These are phyloP conservation scores for Kwoniella shandongensis DNA, from an alignment of 768 basidiomycete species.

Conservation along the genomic window DNA sequence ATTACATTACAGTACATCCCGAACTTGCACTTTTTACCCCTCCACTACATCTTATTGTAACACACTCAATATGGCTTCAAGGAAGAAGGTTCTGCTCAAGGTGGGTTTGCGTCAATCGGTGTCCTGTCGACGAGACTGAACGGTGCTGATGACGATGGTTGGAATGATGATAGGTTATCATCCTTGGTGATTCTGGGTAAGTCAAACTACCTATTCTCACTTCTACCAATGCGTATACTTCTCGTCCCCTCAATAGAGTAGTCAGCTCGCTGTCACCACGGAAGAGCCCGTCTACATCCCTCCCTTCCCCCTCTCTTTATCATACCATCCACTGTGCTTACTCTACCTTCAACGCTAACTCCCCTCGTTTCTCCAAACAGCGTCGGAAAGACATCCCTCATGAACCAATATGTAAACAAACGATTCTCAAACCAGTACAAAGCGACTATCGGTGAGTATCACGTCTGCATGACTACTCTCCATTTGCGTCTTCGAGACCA, in stretches of 20 bases:
- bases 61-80: slow-evolving; percentile 56
- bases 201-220: slow-evolving; percentile 9
- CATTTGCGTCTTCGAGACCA: slow-evolving; percentile 1
- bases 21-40: not conserved
- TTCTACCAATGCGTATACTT: not conserved
- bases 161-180: slow-evolving; percentile 76
- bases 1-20: too few species aligned
- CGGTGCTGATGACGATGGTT: not conserved
- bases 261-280: not conserved
- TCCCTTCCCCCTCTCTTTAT: not conserved
- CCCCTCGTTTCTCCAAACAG: slow-evolving; percentile 54
- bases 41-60: not conserved
- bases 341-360: not conserved
- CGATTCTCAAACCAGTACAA: slow-evolving; percentile 99
- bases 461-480: not conserved
- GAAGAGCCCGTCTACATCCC: not conserved
- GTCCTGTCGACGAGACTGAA: not conserved
- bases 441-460: slow-evolving; percentile 64
- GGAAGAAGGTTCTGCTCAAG: slow-evolving; percentile 58
- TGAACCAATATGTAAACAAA: slow-evolving; percentile 99
- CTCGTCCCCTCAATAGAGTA: too few species aligned
- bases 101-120: slow-evolving; percentile 36
- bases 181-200: slow-evolving; percentile 75
- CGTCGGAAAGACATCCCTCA: slow-evolving; percentile 98
- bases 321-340: not conserved